These are phyloP conservation scores for Phaeosphaeriaceae sp. DNA, from an alignment of 2,329 filamentous ascomycete species.

Conservation along the genomic window DNA sequence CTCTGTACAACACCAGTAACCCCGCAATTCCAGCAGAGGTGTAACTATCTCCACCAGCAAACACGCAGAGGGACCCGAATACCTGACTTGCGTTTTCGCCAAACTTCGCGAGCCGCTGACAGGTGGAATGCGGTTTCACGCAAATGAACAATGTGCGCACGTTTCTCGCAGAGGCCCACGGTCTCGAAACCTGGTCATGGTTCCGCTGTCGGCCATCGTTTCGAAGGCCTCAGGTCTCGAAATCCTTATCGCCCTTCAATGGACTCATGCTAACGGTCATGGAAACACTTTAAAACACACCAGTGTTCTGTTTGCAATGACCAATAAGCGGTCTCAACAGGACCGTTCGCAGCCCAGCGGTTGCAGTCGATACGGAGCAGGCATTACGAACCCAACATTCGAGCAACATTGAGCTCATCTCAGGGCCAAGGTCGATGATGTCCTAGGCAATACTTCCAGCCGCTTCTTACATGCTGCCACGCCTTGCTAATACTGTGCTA, in stretches of 20 bases:
- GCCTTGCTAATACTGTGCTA: neutral
- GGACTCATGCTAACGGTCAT: neutral
- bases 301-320: slow-evolving; percentile 9
- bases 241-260: slow-evolving; percentile 5
- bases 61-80: slow-evolving; percentile 6
- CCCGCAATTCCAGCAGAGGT: slow-evolving; percentile 2
- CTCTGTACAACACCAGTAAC: neutral
- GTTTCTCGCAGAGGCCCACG: slow-evolving; percentile 12
- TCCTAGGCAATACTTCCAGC: slow-evolving; percentile 7
- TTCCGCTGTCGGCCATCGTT: slow-evolving; percentile 6
- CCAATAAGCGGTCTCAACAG: slow-evolving; percentile 7
- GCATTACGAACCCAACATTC: neutral
- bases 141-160: slow-evolving; percentile 19
- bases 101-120: slow-evolving; percentile 15
- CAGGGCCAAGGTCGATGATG: slow-evolving; percentile 2
- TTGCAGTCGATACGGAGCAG: slow-evolving; percentile 12
- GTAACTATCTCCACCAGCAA: slow-evolving; percentile 8
- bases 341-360: neutral
- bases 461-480: neutral
- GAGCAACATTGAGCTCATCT: neutral
- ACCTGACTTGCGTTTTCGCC: neutral
- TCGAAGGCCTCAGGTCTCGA: slow-evolving; percentile 7
- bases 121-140: slow-evolving; percentile 31
- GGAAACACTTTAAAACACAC: neutral
- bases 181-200: slow-evolving; percentile 15